Evolutionary conservation across 1,139 yeast genomes (phyloP), one percentile per base, ranked within the genome.

Genomic region (Sugiyamaella pinicola): DNA sequence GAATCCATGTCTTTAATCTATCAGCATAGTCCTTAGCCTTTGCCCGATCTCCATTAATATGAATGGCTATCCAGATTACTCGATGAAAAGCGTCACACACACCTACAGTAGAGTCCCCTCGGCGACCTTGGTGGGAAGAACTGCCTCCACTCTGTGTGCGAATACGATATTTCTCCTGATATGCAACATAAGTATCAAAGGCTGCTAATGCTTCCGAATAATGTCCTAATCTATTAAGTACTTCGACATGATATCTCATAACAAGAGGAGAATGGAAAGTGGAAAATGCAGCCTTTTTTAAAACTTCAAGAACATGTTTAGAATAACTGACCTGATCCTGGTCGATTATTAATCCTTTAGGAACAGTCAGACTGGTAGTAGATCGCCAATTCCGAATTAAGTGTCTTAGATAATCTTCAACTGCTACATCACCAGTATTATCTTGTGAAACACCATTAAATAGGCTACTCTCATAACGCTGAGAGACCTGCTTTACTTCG

Each of bases 241-340:
- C 69, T 58, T 62, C 61, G 19, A 70, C 56, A 62, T 73, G 68
- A 33, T 72, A 64, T 41, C 78, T 72, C 72, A 76, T 68, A 13
- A 76, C 64, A 8, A 65, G 60, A 6, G 74, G 70, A 28, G 81
- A 79, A 57, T 80, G 82, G 58, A 79, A 80, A 0, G 83, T 77
- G 49, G 71, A 69, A 12, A 69, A 60, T n/a, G 77, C 66, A 1
- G 77, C 76, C 18, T 64, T 61, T 33, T 69, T 70, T 7, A 77
- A 56, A 2, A 69, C 49, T 1, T 58, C 61, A 7, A 62, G 60
- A 9, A 69, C 57, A 4, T 54, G 49, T 9, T 55, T 34, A 0
- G 68, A 55, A 12, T 61, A 52, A 5, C 58, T 44, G 7, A 56
- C 45, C 49, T 58, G 56, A 24, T 45, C 54, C n/a, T 56, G 52